Evolutionary conservation across 495 filamentous ascomycete species (phyloP), one percentile per base, ranked within the genome.

Genomic region (Saxispiralis lemnorum): DNA sequence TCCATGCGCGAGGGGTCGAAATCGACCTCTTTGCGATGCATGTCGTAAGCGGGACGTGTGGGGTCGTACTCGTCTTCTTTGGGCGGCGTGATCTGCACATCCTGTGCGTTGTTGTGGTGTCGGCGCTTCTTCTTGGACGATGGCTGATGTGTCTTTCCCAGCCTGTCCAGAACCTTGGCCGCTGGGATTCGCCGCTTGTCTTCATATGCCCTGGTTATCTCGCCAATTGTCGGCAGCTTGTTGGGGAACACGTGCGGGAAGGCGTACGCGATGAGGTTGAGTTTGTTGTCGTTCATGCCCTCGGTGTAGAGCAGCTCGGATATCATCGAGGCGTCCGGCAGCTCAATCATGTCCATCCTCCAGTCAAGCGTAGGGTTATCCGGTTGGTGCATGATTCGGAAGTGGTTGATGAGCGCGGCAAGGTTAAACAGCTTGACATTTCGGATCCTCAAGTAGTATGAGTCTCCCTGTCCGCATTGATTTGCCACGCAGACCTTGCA

Each of bases 311-410:
- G 53, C 13, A 79, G 54, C 7, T 61, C 61, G 9, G 61, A 56
- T 33, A 83, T 60, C 7, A 65, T 44, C 11, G 62, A 51, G 14
- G 61, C 43, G 48, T 75, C 70, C 1, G 78, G 75, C 18, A 80
- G 64, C 47, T 78, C 65, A 40, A 86, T 70, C 81, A 86, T 83
- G 44, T 83, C 67, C 35, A 59, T 56, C 39, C 64, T 68, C 81
- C 81, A 86, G 57, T 83, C 70, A 56, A 12, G 53, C 44, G 38
- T 45, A 14, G 54, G 56, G 43, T 16, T 55, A 47, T 45, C 50
- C 60, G 39, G 41, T 45, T 32, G 50, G 56, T 86, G 81, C 37
- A 62, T 59, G 41, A 63, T 61, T 39, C 78, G 70, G 51, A 84
- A 85, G 61, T 86, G 81, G 37, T 67, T 74, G 39, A 78, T 61